Percentiles rank a stretch among this genome's conserved stretches.
Evolutionary conservation across 768 basidiomycete species (phyloP).

Genomic region (Pulveroboletus sp.): DNA sequence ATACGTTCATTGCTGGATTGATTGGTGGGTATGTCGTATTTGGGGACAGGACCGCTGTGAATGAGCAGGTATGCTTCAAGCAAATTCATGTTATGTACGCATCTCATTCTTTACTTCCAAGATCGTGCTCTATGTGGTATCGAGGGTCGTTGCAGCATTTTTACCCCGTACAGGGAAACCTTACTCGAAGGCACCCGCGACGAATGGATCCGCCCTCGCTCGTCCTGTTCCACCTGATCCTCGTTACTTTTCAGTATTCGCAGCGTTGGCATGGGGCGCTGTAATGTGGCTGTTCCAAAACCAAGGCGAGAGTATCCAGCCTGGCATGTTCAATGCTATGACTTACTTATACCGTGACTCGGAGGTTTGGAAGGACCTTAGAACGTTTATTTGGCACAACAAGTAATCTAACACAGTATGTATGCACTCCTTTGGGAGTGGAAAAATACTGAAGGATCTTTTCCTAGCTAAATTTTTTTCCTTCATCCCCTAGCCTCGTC

Average conservation of each 20-base stretch:
- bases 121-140: constrained; percentile 97
- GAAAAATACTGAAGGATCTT: not conserved
- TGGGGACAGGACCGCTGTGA: constrained; percentile 81
- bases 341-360: constrained; percentile 93
- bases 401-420: constrained; percentile 39
- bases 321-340: constrained; percentile 97
- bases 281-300: constrained; percentile 97
- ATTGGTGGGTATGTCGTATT: constrained; percentile 90
- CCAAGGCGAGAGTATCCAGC: constrained; percentile 86
- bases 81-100: constrained; percentile 3
- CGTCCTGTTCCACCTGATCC: constrained; percentile 84
- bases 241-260: constrained; percentile 80
- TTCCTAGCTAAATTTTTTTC: constrained; percentile 6
- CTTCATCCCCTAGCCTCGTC: constrained; percentile 11
- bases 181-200: constrained; percentile 45
- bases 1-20: constrained; percentile 91
- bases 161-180: constrained; percentile 71
- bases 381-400: constrained; percentile 91
- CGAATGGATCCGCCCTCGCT: constrained; percentile 40
- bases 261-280: constrained; percentile 88
- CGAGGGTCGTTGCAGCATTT: constrained; percentile 88
- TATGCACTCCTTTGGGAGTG: not conserved
- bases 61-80: constrained; percentile 73
- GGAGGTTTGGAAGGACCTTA: constrained; percentile 77
- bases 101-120: constrained; percentile 30